Evolutionary conservation across 1,139 yeast genomes (phyloP).

Genomic region (Torulaspora globosa): DNA sequence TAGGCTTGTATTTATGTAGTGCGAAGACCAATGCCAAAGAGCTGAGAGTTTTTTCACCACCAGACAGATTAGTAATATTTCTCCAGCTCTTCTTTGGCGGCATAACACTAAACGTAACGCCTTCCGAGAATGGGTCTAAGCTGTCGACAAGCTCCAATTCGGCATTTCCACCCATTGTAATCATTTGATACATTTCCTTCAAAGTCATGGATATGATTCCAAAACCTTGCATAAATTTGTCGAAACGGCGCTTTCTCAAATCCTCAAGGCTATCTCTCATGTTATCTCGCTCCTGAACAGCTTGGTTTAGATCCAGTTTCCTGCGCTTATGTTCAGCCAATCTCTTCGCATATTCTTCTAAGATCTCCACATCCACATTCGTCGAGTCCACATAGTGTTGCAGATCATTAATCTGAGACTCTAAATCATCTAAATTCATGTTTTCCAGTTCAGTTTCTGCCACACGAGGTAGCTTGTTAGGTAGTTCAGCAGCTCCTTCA

Average conservation of each 20-base stretch:
- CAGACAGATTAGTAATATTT: constrained; percentile 89
- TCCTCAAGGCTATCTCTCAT: constrained; percentile 63
- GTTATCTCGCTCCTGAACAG: constrained; percentile 64
- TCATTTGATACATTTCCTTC: constrained; percentile 97
- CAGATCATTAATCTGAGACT: constrained; percentile 50
- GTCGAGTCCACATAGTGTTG: constrained; percentile 57
- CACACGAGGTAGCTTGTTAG: constrained; percentile 40
- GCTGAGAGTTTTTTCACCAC: constrained; percentile 96
- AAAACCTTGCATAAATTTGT: constrained; percentile 93
- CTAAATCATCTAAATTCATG: constrained; percentile 49
- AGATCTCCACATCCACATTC: constrained; percentile 66
- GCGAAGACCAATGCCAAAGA: constrained; percentile 96
- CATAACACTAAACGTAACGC: constrained; percentile 95
- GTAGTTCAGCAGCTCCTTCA: constrained; percentile 20
- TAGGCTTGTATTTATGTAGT: constrained; percentile 91
- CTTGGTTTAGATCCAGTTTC: constrained; percentile 59
- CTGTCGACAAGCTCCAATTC: constrained; percentile 94
- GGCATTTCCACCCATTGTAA: constrained; percentile 99
- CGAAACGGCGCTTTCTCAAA: constrained; percentile 66
- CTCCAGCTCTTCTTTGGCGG: constrained; percentile 99
- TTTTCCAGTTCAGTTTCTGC: constrained; percentile 51
- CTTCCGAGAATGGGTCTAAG: constrained; percentile 97
- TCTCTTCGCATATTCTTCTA: constrained; percentile 72
- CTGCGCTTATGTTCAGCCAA: constrained; percentile 61
- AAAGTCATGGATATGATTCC: constrained; percentile 78